Base-by-base conservation (phyloP, 1,284 basidiomycete genomes). In the Irpex rosettiformis region DNA sequence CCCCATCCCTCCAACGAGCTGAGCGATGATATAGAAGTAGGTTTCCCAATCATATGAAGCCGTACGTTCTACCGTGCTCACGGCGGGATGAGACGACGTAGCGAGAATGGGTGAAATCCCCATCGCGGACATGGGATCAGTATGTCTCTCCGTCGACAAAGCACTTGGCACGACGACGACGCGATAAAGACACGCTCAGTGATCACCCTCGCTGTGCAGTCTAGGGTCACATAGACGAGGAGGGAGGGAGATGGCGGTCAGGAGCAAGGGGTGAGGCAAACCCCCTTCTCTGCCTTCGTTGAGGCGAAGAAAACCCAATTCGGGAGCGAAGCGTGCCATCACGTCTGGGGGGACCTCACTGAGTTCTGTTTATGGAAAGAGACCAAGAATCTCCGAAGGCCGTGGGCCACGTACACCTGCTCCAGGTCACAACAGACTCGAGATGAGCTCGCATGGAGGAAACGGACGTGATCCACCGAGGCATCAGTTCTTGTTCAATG, bases 21-120 rank as follows among this genome's bases (percentile, higher is more conserved):
- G 64, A 4, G 56, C 43, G 28, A 60, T 54, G 53, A 62, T 37
- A 52, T 64, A 65, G 30, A 62, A 61, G 30, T 52, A 58, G 25
- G 56, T 60, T 25, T 58, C 37, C 64, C 64, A 65, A 45, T 63
- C 60, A 3, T 11, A 51, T 11, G n/a, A n/a, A 18, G 5, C 18
- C 8, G 8, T 45, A 22, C 21, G n/a, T 18, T 22, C 13, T 8
- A 22, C 8, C 18, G 43, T 18, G 8, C 21, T 18, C 21, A 45
- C 18, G n/a, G 21, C 43, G 43, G 43, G 16, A 8, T 45, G 8
- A 18, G 13, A 18, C 7, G 43, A 45, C 13, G 16, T 16, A 37
- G 33, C 33, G 33, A 45, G 21, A 18, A 45, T 1, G 43, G 21
- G 43, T 18, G 43, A 18, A 18, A 45, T 11, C 16, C 43, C 18